Base-by-base conservation (phyloP, 2,329 filamentous ascomycete genomes). In the Anthostomella pinea region DNA sequence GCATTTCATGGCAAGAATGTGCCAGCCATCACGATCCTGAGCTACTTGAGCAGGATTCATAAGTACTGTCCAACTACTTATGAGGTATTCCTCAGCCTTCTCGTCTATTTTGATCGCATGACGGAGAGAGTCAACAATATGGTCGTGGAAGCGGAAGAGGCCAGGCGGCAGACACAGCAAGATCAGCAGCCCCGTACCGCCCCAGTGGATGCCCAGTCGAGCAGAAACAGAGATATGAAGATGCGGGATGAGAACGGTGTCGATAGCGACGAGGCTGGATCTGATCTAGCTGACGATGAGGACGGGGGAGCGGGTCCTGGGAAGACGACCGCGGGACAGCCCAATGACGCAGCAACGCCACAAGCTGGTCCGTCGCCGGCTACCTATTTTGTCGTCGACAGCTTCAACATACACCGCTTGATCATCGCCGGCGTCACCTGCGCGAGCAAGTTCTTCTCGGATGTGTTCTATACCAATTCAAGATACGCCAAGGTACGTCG, bases 41-140 rank as follows among this genome's bases (percentile, higher is more conserved):
- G 89, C 72, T 98, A 98, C 56, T 70, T 98, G 35, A 91, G 84
- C 54, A 83, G 93, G 42, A 97, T 98, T 59, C 91, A 98, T 68
- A 96, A 96, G 68, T 98, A 98, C 66, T 98, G 93, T 57, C 93
- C 93, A 1, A 97, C 93, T 5, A 97, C 93, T 1, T 98, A 95
- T 60, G 93, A 98, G 64, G 93, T 98, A 0, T 98, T 98, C 58
- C 69, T 98, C 42, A 96, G 90, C 59, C 67, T 98, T 54, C 68
- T 98, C 37, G 90, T 98, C 20, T 98, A 97, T 65, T 98, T 98
- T 65, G 93, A 98, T 62, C 85, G 93, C 45, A 98, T 98, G 93
- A 96, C 91, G 27, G 93, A 97, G 62, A 79, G 88, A 40, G 89
- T 97, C 41, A 97, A 97, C 59, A 83, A 85, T 28, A 75, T 83